Evolutionary conservation across 139 green algal genomes (phyloP).

Genomic region (Ettlia oleoabundans): DNA sequence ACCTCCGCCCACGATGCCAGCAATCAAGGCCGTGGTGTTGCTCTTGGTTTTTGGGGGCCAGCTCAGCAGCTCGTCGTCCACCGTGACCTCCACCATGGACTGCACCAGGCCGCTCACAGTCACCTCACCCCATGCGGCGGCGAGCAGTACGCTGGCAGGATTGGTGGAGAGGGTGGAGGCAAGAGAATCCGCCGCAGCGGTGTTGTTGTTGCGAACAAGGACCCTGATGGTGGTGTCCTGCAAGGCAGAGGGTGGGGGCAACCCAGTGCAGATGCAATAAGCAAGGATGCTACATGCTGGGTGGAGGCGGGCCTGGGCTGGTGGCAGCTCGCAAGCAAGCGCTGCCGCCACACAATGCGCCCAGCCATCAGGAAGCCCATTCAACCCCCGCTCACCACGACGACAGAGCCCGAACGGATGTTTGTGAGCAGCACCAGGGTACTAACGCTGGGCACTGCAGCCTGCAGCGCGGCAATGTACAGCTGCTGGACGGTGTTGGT

Average conservation of each 20-base stretch:
- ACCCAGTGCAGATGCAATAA: neutral
- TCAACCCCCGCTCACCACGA: constrained; percentile 11
- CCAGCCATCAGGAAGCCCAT: no score
- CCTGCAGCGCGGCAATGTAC: constrained; percentile 1
- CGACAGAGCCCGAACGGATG: neutral
- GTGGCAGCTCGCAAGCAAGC: no score
- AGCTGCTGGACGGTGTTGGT: neutral
- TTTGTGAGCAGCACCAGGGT: neutral
- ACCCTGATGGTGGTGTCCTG: constrained; percentile 11
- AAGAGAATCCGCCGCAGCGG: neutral
- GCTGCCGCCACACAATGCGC: no score
- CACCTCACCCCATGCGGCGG: neutral
- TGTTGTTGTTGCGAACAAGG: constrained; percentile 8
- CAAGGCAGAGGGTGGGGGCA: neutral
- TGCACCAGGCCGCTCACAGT: neutral
- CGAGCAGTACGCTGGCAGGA: neutral
- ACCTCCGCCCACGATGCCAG: neutral
- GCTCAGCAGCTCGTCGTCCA: neutral
- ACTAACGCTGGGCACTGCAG: neutral
- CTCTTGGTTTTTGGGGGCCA: neutral
- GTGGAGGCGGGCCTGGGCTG: no score
- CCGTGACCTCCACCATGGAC: neutral
- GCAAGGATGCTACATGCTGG: no score
- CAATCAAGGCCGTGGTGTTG: neutral
- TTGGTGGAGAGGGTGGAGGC: neutral